Base-by-base conservation (phyloP, 1,284 basidiomycete genomes). In the Microbotryomycetes sp. region DNA sequence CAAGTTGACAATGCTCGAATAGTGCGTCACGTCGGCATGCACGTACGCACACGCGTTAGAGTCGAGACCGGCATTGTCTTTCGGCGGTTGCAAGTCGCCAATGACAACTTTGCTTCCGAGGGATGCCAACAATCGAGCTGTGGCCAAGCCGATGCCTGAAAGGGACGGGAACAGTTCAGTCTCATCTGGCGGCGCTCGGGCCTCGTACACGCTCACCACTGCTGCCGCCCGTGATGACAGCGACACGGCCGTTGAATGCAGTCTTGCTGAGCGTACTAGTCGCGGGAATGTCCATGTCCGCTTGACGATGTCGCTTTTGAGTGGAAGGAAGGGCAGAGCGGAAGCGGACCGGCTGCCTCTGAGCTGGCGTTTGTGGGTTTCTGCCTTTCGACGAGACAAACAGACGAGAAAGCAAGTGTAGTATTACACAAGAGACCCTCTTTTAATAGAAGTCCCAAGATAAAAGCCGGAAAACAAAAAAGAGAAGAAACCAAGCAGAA, bases 81-180 rank as follows among this genome's bases (percentile, higher is more conserved):
- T 26, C 1, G 52, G 57, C 4, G 57, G 57, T 11, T 16, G 24
- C 18, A 59, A 9, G 29, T 59, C 57, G 18, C 45, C 57, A 23
- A 59, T 49, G 21, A 54, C 11, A 45, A 59, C 51, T 45, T 35
- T 53, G 23, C 30, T 31, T 35, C 45, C 51, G 2, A 59, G 52
- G 13, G 50, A 31, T 21, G 52, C 7, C 49, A 59, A 28, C 9
- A 46, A 45, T 27, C 29, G 51, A 15, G 52, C 45, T 4, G 57
- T 59, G 5, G 51, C n/a, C 2, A 41, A 21, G 2, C 57, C 57
- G 45, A 59, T 59, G n/a, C 57, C 51, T 57, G 55, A 26, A 52
- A 9, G 18, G 15, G 46, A 13, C 21, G 21, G 46, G 46, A 21
- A 1, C 3, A 23, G 46, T 21, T 48, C 18, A 26, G 21, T n/a